Evolutionary conservation across 805 yeast species (phyloP), one percentile per base, ranked within the genome.

Genomic region (Tetrapisispora taiwanensis): DNA sequence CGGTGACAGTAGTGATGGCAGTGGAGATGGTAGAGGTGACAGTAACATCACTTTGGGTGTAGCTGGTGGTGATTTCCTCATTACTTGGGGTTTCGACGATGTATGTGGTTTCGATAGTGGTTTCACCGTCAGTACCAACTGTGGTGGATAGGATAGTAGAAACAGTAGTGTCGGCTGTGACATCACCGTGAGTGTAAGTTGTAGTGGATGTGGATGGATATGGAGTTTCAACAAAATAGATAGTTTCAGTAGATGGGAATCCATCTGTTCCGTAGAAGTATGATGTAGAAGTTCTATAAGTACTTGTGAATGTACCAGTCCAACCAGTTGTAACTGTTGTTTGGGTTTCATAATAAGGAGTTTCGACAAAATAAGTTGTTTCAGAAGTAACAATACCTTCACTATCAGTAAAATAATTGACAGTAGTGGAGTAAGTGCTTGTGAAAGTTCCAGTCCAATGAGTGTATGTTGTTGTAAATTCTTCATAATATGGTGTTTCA

Each of bases 401-500:
- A 22, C 34, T 38, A 20, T 30, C 41, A 14, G 41, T 38, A 14
- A n/a, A 19, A 30, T 28, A 38, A n/a, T 30, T 24, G 5, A 35
- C 30, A 15, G 38, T 27, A 7, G 44, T 42, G 9, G 39, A 36
- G 17, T 30, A 42, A 1, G 44, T 42, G 15, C 36, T 30, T 14
- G 15, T 13, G 9, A 35, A 27, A 7, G 24, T 17, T 9, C 39
- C 39, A 14, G 30, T 20, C 30, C 35, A 35, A 9, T 28, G 22
- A n/a, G 33, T 33, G 24, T 20, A 41, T 2, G 28, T 40, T 12
- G 32, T 34, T 7, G 43, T 33, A 34, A 34, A 31, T 27, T 37
- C 30, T 35, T 27, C 26, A 34, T n/a, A 18, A 8, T 27, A 19
- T 22, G 51, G 51, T 6, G 47, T 48, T 17, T 43, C 40, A 22